A percentile compares a stretch with the other conserved stretches of the same genome.
phyloP scores from a whole-genome alignment of 1,139 yeast species.

The Magnusiomyces suaveolens region DNA sequence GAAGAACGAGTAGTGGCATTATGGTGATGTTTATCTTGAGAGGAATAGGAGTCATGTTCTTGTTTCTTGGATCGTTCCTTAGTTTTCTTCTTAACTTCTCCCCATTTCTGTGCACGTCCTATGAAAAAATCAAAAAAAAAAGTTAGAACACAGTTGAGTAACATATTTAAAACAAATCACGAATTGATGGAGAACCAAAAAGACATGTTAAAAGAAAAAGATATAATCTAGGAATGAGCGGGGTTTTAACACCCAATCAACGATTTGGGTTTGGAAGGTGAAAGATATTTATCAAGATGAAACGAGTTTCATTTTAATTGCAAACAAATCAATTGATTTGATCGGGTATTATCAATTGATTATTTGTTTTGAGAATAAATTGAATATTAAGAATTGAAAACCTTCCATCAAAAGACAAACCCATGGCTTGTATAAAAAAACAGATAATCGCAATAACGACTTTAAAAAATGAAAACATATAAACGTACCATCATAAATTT shows the following conservation, averaged over 20 bases:
- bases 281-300: no score
- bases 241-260: no score
- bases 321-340: neutral
- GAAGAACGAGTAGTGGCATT: slow-evolving; percentile 5
- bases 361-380: no score
- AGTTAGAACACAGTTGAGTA: slow-evolving; percentile 1
- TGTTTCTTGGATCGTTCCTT: slow-evolving; percentile 36
- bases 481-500: slow-evolving; percentile 64
- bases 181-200: neutral
- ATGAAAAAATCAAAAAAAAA: slow-evolving; percentile 5
- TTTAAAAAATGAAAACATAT: neutral
- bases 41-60: slow-evolving; percentile 7
- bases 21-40: slow-evolving; percentile 9
- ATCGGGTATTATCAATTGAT: neutral
- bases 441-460: no score
- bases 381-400: no score
- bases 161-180: neutral
- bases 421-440: no score
- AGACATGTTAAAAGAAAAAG: neutral
- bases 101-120: slow-evolving; percentile 47
- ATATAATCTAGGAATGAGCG: no score
- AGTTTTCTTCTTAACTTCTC: slow-evolving; percentile 50
- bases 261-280: no score
- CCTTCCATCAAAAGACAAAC: no score
- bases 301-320: no score